phyloP scores from a whole-genome alignment of 306 rosid species.

The Ziziphus jujuba region DNA sequence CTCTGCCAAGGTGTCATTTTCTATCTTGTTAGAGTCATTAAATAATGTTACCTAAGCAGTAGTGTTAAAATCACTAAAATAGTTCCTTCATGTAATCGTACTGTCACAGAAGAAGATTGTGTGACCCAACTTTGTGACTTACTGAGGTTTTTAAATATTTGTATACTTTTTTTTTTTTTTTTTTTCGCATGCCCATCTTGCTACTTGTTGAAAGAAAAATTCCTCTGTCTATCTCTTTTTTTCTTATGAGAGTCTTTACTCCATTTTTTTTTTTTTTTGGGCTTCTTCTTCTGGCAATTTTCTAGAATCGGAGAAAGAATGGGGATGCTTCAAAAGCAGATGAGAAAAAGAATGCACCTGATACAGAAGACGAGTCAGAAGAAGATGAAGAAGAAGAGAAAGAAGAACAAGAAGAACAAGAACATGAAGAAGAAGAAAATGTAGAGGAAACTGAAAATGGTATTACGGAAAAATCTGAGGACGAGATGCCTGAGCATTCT shows the following conservation, averaged over 20 bases:
- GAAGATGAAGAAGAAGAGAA: constrained; percentile 31
- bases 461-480: constrained; percentile 68
- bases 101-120: too few relatives aligned
- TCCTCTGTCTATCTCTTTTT: not conserved
- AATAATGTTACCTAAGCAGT: constrained; percentile 19
- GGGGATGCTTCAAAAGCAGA: constrained; percentile 50
- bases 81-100: too few relatives aligned
- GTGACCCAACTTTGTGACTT: too few relatives aligned
- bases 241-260: not conserved
- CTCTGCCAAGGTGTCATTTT: constrained; percentile 58
- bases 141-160: not conserved
- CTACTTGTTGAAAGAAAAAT: not conserved
- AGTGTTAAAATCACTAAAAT: too few relatives aligned
- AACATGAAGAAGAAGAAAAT: constrained; percentile 54
- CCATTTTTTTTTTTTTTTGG: too few relatives aligned
- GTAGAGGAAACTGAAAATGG: constrained; percentile 68
- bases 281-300: too few relatives aligned
- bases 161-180: too few relatives aligned
- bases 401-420: constrained; percentile 21
- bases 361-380: constrained; percentile 69
- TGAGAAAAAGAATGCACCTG: constrained; percentile 53
- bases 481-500: constrained; percentile 59
- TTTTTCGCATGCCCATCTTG: not conserved
- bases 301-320: constrained; percentile 62
- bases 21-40: constrained; percentile 18